phyloP scores from a whole-genome alignment of 768 basidiomycete genomes.

The Chalciporus chontae region DNA sequence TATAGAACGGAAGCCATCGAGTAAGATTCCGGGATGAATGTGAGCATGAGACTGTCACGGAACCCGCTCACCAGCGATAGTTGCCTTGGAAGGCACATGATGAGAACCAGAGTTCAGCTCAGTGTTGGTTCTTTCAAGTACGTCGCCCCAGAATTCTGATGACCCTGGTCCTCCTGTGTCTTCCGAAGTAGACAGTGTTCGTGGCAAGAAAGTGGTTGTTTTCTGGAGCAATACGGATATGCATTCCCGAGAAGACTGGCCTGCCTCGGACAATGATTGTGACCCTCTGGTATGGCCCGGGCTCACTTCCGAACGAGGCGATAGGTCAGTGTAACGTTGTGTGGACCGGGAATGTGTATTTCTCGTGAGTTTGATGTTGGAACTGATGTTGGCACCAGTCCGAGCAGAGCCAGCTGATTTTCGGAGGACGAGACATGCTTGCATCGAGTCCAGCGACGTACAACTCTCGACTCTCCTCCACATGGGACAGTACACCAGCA shows the following conservation, averaged over 20 bases:
- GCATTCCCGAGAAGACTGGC: slow-evolving; percentile 18
- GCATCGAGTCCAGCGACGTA: slow-evolving; percentile 12
- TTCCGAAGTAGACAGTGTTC: slow-evolving; percentile 32
- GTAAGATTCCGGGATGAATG: slow-evolving; percentile 2
- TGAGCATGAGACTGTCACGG: neutral
- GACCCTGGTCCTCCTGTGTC: slow-evolving; percentile 28
- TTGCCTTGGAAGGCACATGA: slow-evolving; percentile 35
- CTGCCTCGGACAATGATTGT: neutral
- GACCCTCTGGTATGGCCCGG: neutral
- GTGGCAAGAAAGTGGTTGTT: slow-evolving; percentile 43
- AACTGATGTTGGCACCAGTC: neutral
- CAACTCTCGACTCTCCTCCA: no score
- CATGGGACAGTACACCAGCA: neutral
- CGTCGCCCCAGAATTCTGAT: slow-evolving; percentile 43
- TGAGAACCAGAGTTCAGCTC: slow-evolving; percentile 32
- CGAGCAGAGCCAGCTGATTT: slow-evolving; percentile 4
- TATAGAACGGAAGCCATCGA: neutral
- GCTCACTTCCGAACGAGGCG: neutral
- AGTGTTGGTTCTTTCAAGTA: slow-evolving; percentile 35
- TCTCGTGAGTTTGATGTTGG: neutral
- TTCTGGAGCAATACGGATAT: slow-evolving; percentile 50
- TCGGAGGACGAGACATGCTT: slow-evolving; percentile 21
- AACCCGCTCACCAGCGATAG: slow-evolving; percentile 46
- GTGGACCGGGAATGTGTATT: neutral
- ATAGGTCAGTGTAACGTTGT: neutral